phyloP scores from a whole-genome alignment of 768 basidiomycete genomes.

The Cystobasidium tubakii region DNA sequence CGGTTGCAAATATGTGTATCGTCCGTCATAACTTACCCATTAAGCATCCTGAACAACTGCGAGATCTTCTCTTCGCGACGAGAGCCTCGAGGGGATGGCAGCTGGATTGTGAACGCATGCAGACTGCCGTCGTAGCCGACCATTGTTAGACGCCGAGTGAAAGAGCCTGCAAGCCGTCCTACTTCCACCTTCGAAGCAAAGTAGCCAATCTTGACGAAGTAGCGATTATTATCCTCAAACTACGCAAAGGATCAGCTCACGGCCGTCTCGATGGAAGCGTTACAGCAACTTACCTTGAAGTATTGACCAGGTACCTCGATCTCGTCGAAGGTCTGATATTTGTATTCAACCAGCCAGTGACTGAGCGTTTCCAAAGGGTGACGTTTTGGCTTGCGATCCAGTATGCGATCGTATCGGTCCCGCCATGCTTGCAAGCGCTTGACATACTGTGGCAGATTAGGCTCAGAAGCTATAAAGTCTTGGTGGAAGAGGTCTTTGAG shows the following conservation, averaged over 20 bases:
- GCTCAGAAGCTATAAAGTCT: constrained; percentile 75
- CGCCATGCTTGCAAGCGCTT: constrained; percentile 85
- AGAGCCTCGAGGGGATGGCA: constrained; percentile 74
- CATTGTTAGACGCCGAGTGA: constrained; percentile 83
- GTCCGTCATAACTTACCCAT: constrained; percentile 58
- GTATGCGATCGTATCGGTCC: constrained; percentile 73
- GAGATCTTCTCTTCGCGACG: constrained; percentile 87
- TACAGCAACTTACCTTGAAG: constrained; percentile 63
- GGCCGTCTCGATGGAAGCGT: not conserved
- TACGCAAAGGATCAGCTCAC: constrained; percentile 47
- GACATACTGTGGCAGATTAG: constrained; percentile 78
- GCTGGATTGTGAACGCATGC: constrained; percentile 83
- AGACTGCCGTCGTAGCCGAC: constrained; percentile 84
- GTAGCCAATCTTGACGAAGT: constrained; percentile 82
- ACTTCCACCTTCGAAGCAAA: constrained; percentile 87
- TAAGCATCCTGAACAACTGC: constrained; percentile 89
- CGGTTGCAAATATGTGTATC: constrained; percentile 22
- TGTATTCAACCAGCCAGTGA: constrained; percentile 94
- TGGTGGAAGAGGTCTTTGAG: constrained; percentile 78
- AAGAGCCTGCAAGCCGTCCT: constrained; percentile 74
- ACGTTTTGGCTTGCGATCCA: constrained; percentile 69
- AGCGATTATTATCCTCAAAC: constrained; percentile 91
- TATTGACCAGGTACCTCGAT: constrained; percentile 99
- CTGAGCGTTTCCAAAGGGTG: constrained; percentile 80
- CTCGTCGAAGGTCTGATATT: constrained; percentile 93